phyloP scores from a whole-genome alignment of 345 rosid genomes.

The Anastatica hierochuntica region DNA sequence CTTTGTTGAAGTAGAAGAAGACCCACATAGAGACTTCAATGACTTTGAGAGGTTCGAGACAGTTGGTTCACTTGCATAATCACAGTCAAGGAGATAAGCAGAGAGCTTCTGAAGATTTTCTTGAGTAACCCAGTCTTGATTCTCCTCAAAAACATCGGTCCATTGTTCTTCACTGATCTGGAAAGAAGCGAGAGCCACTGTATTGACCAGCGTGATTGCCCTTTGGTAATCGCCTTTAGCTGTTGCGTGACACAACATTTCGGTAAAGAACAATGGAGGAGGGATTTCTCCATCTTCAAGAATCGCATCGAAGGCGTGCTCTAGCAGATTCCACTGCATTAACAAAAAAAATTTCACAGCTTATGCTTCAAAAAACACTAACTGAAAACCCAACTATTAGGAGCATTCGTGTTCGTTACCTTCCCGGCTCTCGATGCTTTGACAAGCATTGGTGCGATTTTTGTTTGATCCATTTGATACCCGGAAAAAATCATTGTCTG shows the following conservation, averaged over 20 bases:
- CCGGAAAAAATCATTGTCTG: slow-evolving; percentile 66
- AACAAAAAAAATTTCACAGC: slow-evolving; percentile 4
- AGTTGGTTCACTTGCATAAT: slow-evolving; percentile 42
- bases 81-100: slow-evolving; percentile 37
- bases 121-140: slow-evolving; percentile 28
- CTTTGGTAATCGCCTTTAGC: slow-evolving; percentile 45
- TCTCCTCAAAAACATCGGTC: slow-evolving; percentile 42
- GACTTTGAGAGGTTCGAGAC: slow-evolving; percentile 54
- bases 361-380: slow-evolving; percentile 11
- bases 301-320: slow-evolving; percentile 69
- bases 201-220: slow-evolving; percentile 46
- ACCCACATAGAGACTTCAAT: slow-evolving; percentile 33
- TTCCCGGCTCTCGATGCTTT: slow-evolving; percentile 81
- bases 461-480: slow-evolving; percentile 58
- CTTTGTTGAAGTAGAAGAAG: slow-evolving; percentile 15
- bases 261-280: slow-evolving; percentile 43
- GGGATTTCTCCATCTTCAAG: slow-evolving; percentile 88
- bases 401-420: slow-evolving; percentile 35
- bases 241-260: slow-evolving; percentile 60
- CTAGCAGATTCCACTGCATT: slow-evolving; percentile 62
- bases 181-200: slow-evolving; percentile 66
- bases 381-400: background rate
- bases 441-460: slow-evolving; percentile 45
- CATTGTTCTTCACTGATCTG: slow-evolving; percentile 72
- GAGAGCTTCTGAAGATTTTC: slow-evolving; percentile 39